Conservation (phyloP, 192 early-diverging fungal genomes). For the Piromyces sp. region DNA sequence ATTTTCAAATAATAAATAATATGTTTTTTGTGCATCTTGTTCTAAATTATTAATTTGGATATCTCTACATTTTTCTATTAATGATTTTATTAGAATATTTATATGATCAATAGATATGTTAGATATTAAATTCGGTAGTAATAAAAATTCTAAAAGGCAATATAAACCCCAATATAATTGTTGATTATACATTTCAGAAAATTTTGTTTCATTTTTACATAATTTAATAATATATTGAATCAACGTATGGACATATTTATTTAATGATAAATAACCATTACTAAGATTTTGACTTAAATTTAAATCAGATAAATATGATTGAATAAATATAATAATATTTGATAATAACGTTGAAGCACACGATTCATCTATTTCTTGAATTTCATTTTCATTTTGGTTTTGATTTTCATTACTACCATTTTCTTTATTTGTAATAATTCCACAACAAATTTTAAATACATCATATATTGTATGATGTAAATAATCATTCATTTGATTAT, state of each 20-base stretch:
- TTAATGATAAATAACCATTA: not conserved
- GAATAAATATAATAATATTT: not conserved
- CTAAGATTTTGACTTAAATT: not conserved
- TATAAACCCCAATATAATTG: not conserved
- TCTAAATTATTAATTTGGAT: not conserved
- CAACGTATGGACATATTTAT: not conserved
- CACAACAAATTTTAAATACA: not conserved
- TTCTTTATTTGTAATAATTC: not conserved
- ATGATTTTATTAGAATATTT: not conserved
- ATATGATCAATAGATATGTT: not conserved
- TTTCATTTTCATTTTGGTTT: not conserved
- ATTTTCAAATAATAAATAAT: not conserved
- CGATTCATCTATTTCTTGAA: not conserved
- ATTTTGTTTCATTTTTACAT: not conserved
- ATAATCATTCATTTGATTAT: not conserved
- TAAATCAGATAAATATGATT: not conserved
- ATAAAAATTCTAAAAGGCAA: not conserved
- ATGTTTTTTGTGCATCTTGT: not conserved
- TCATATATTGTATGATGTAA: not conserved
- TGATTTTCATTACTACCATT: not conserved
- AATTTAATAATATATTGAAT: not conserved
- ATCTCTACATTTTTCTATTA: not conserved
- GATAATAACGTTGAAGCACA: not conserved
- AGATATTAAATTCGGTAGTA: not conserved
- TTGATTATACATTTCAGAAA: not conserved